These are phyloP conservation scores for Ciborinia camelliae DNA, from an alignment of 2,329 filamentous ascomycete species.

Conservation along the genomic window DNA sequence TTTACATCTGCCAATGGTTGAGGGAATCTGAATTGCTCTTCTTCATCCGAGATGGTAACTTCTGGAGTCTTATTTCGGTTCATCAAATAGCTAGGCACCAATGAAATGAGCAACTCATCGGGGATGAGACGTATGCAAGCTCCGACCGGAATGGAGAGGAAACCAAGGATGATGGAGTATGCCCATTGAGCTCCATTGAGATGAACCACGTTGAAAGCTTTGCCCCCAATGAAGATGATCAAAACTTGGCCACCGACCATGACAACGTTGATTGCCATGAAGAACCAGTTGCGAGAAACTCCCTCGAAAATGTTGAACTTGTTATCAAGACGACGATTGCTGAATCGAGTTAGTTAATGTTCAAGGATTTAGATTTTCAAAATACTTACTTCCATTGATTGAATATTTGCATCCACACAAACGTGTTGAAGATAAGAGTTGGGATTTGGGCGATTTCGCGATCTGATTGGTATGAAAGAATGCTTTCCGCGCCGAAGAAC, in stretches of 20 bases:
- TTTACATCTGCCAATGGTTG: constrained; percentile 70
- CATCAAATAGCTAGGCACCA: constrained; percentile 36
- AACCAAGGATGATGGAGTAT: constrained; percentile 77
- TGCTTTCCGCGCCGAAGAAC: constrained; percentile 66
- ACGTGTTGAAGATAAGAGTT: constrained; percentile 94
- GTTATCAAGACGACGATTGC: constrained; percentile 90
- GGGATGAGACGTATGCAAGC: constrained; percentile 79
- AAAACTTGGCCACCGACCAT: constrained; percentile 89
- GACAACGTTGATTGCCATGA: constrained; percentile 76
- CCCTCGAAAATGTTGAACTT: constrained; percentile 94
- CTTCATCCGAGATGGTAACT: constrained; percentile 62
- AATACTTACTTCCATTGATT: constrained; percentile 85
- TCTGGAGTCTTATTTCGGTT: constrained; percentile 35
- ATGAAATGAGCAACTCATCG: constrained; percentile 48
- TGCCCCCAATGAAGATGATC: constrained; percentile 83
- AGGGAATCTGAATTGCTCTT: constrained; percentile 64
- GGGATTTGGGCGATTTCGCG: constrained; percentile 53
- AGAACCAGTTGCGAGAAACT: constrained; percentile 80
- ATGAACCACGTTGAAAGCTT: constrained; percentile 62
- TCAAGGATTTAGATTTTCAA: constrained; percentile 16
- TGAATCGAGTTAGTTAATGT: constrained; percentile 38
- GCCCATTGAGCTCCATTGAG: constrained; percentile 80
- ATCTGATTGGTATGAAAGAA: constrained; percentile 56
- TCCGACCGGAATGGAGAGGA: constrained; percentile 82
- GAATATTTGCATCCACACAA: constrained; percentile 99